Percentiles rank a stretch among this genome's conserved stretches.
Conservation (phyloP, 2,329 filamentous ascomycete species). For the Xylaria sp. region DNA sequence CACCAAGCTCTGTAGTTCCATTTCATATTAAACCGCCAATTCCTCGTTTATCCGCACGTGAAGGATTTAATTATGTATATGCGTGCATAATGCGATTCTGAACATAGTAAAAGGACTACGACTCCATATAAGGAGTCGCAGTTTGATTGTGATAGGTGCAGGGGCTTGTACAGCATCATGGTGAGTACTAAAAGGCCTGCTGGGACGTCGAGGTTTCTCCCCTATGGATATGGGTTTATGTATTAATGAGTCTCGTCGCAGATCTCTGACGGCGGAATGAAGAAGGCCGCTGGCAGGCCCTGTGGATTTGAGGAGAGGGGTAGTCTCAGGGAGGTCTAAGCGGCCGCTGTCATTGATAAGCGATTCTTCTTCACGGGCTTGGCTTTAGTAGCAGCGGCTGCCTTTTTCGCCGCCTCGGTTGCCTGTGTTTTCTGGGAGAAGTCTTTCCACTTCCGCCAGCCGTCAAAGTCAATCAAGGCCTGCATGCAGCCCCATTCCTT, state of each 20-base stretch:
- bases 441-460: conserved; percentile 97
- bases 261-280: neutral
- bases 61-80: conserved; percentile 10
- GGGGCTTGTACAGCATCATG: neutral
- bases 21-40: neutral
- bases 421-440: conserved; percentile 66
- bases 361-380: conserved; percentile 59
- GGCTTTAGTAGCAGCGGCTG: conserved; percentile 50
- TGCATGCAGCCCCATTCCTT: conserved; percentile 99
- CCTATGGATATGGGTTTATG: neutral
- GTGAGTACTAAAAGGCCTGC: conserved; percentile 2
- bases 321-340: conserved; percentile 19
- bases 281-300: neutral
- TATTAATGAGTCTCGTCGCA: neutral
- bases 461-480: conserved; percentile 97
- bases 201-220: neutral
- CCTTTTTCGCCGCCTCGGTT: conserved; percentile 57
- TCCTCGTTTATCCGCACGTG: neutral
- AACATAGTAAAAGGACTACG: conserved; percentile 6
- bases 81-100: conserved; percentile 1
- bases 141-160: neutral
- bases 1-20: conserved; percentile 5
- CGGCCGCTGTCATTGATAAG: conserved; percentile 52
- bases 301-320: neutral
- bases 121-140: neutral